Conservation (phyloP, 2,329 filamentous ascomycete genomes). For the Verticillium nubilum region DNA sequence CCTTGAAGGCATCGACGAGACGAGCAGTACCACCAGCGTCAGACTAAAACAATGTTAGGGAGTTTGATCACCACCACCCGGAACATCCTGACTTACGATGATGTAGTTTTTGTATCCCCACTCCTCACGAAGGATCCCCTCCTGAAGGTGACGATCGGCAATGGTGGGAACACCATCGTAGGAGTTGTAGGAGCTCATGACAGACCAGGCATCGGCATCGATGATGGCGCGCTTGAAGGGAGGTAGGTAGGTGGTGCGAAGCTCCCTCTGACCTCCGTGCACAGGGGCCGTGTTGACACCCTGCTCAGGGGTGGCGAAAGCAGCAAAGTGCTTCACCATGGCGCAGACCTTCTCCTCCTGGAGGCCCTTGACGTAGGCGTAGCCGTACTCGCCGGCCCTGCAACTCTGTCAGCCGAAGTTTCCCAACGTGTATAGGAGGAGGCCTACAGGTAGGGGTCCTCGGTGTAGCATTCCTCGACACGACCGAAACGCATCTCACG, state of each 20-base stretch:
- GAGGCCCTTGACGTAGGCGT: conserved; percentile 51
- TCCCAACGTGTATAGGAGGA: conserved; percentile 5
- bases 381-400: conserved; percentile 59
- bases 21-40: conserved; percentile 69
- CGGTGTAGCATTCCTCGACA: conserved; percentile 69
- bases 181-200: conserved; percentile 72
- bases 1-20: conserved; percentile 56
- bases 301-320: conserved; percentile 63
- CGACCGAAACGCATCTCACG: conserved; percentile 66
- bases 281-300: conserved; percentile 62
- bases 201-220: conserved; percentile 59
- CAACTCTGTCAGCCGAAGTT: conserved; percentile 5
- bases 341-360: conserved; percentile 62
- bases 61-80: too few relatives aligned
- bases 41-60: conserved; percentile 12
- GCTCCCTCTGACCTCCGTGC: conserved; percentile 46
- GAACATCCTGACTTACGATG: conserved; percentile 19
- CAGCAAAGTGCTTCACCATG: conserved; percentile 72
- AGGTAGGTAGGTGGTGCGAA: conserved; percentile 51
- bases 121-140: conserved; percentile 62
- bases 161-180: conserved; percentile 68
- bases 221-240: conserved; percentile 66
- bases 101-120: conserved; percentile 71
- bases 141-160: conserved; percentile 59
- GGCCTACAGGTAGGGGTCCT: conserved; percentile 56